Conservation (phyloP, 1,284 basidiomycete genomes). For the Exobasidium rhododendri region DNA sequence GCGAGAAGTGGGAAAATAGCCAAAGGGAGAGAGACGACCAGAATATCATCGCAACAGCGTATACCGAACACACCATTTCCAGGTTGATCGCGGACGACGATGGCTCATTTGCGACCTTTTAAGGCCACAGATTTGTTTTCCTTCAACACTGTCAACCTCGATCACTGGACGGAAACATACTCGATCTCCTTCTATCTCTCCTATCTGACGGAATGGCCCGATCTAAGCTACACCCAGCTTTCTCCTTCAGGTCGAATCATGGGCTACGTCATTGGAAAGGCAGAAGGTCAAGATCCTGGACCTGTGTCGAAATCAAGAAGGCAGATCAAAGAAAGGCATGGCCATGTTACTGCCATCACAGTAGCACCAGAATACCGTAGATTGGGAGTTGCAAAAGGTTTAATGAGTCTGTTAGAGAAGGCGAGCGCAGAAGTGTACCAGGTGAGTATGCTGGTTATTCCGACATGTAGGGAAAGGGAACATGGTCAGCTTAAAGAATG, state of each 20-base stretch:
- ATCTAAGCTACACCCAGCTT: constrained; percentile 76
- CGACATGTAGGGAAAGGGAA: neutral
- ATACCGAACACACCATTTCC: no score
- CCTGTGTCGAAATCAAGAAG: neutral
- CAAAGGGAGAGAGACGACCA: no score
- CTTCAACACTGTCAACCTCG: constrained; percentile 89
- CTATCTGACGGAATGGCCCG: constrained; percentile 84
- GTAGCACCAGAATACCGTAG: constrained; percentile 87
- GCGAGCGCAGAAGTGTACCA: constrained; percentile 63
- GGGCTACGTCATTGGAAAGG: constrained; percentile 47
- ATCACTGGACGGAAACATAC: constrained; percentile 92
- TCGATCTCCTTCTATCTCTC: constrained; percentile 78
- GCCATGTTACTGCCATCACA: constrained; percentile 81
- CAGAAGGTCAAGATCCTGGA: constrained; percentile 41
- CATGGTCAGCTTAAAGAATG: neutral
- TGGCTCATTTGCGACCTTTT: constrained; percentile 80
- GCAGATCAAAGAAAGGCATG: constrained; percentile 35
- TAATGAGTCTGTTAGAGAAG: constrained; percentile 77
- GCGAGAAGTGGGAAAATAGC: no score
- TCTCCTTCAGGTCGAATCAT: constrained; percentile 21
- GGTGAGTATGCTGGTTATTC: constrained; percentile 10
- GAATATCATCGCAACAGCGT: no score
- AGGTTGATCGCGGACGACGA: no score
- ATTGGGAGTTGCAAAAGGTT: constrained; percentile 72
- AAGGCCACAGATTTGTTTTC: constrained; percentile 80